Evolutionary conservation across 2,329 filamentous ascomycete species (phyloP).

Genomic region (Aureobasidium sp.): DNA sequence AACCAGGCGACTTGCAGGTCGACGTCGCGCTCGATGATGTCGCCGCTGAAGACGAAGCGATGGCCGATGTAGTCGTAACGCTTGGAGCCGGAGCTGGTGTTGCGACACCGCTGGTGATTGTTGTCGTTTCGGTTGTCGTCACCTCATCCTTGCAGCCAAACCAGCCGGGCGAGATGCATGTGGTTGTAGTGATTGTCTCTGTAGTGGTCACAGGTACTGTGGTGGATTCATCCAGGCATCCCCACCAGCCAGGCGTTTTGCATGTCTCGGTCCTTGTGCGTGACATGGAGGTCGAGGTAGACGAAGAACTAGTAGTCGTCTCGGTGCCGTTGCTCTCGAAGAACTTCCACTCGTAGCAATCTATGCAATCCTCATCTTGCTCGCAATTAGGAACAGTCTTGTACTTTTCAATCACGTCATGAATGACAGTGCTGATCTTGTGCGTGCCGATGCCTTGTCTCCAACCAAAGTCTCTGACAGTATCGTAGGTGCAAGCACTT

Average conservation of each 20-base stretch:
- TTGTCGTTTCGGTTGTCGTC: constrained; percentile 31
- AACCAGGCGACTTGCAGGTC: constrained; percentile 56
- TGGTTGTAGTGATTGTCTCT: constrained; percentile 42
- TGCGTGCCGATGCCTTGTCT: constrained; percentile 86
- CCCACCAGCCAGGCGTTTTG: constrained; percentile 90
- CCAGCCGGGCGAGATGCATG: constrained; percentile 58
- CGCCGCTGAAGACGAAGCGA: constrained; percentile 2
- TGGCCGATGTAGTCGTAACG: constrained; percentile 17
- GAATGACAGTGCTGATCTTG: constrained; percentile 81
- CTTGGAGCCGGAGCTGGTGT: constrained; percentile 23
- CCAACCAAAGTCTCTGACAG: constrained; percentile 86
- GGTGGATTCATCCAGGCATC: constrained; percentile 62
- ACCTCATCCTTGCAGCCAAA: constrained; percentile 57
- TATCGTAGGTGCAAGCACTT: constrained; percentile 82
- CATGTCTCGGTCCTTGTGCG: constrained; percentile 74
- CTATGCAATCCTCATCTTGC: constrained; percentile 68
- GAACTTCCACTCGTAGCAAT: constrained; percentile 92
- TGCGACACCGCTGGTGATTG: constrained; percentile 21
- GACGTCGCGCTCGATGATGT: constrained; percentile 20
- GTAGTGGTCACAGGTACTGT: constrained; percentile 34
- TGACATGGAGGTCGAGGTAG: constrained; percentile 46
- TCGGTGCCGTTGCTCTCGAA: constrained; percentile 87
- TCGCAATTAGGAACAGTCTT: constrained; percentile 71
- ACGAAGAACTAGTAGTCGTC: constrained; percentile 53
- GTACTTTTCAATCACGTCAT: constrained; percentile 78